Evolutionary conservation across 2,329 filamentous ascomycete genomes (phyloP), one percentile per base, ranked within the genome.

Genomic region (Teratosphaeria epicoccoides): DNA sequence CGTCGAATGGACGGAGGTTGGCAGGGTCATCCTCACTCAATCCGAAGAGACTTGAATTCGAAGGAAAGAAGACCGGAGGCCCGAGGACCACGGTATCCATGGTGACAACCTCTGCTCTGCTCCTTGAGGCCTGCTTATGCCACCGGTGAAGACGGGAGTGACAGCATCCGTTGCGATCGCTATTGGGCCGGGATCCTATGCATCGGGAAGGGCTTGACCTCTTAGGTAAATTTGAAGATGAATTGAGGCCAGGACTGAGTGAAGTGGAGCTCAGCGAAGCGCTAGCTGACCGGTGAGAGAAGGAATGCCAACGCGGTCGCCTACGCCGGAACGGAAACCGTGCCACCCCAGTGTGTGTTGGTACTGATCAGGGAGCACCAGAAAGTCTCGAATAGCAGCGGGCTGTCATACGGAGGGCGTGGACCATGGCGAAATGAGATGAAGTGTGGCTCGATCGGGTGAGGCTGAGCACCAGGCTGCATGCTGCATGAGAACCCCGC

Each of bases 11-110:
- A 43, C 22, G 29, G 14, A 33, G 43, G 24, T 22, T 11, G 6
- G 14, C 6, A 26, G 7, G 10, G 37, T 54, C 49, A 45, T 46
- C n/a, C 20, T 43, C 47, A n/a, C 5, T n/a, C 6, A 46, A 12
- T 10, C n/a, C 49, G 24, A 26, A 14, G 20, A 52, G 33, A n/a
- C 46, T 50, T 46, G 23, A 40, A 29, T 49, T 43, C n/a, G 49
- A 52, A 22, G 46, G 46, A 20, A 52, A 47, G 24, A 47, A 50
- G 10, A 37, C 47, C 20, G 52, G 46, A n/a, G 43, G n/a, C 24
- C 10, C 33, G 23, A 44, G 29, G 43, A 12, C 7, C 14, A 50
- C 11, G 24, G 37, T 23, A n/a, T 25, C 20, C 49, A 51, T 51
- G 9, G 17, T 47, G 24, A 29, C 12, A 6, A 33, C 48, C 10